These are phyloP conservation scores for Botrytis medusae DNA, from an alignment of 2,329 filamentous ascomycete genomes.

Conservation along the genomic window DNA sequence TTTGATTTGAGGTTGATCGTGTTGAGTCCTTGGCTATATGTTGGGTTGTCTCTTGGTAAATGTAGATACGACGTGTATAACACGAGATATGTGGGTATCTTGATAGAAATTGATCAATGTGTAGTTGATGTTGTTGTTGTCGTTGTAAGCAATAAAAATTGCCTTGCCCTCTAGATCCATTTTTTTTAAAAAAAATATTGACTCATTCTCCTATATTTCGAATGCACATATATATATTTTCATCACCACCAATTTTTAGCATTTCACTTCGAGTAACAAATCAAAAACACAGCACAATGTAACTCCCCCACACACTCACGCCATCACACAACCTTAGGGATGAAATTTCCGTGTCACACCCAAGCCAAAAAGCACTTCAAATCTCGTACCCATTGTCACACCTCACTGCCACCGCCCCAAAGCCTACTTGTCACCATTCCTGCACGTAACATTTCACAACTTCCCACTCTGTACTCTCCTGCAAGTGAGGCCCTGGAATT, in stretches of 20 bases:
- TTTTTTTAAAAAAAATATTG: not conserved
- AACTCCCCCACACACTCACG: slow-evolving; percentile 6
- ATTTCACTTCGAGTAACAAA: not conserved
- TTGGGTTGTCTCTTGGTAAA: not conserved
- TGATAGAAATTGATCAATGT: not conserved
- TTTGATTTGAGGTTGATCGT: slow-evolving; percentile 23
- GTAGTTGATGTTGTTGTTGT: not conserved
- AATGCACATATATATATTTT: not conserved
- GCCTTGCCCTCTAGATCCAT: not conserved
- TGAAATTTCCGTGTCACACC: not conserved
- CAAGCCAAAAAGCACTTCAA: not conserved
- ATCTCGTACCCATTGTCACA: not conserved
- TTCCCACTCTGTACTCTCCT: not conserved
- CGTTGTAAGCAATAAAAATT: not conserved
- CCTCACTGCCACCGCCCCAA: slow-evolving; percentile 6
- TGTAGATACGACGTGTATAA: not conserved
- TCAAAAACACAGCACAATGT: not conserved
- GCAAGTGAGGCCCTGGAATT: not conserved
- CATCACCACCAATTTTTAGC: not conserved
- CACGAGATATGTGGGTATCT: not conserved
- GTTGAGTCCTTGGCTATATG: slow-evolving; percentile 9
- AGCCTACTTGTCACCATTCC: no score
- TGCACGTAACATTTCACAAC: slow-evolving; percentile 10
- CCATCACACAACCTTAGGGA: not conserved
- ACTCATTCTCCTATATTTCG: not conserved